Percentiles rank a stretch among this genome's conserved stretches.
Conservation (phyloP, 2,329 filamentous ascomycete species). For the Geoglossum cookeanum region DNA sequence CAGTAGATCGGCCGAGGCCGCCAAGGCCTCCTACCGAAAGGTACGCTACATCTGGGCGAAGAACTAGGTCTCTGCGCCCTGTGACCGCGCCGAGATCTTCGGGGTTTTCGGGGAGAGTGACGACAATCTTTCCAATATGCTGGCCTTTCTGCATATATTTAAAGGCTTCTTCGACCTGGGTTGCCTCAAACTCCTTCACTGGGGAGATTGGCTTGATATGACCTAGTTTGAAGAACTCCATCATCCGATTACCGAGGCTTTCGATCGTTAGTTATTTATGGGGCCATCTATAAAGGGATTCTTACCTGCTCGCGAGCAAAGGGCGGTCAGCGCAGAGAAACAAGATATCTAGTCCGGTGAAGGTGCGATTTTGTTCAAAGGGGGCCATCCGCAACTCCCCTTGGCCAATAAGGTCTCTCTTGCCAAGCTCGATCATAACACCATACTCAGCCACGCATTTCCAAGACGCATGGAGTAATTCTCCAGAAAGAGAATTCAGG, state of each 20-base stretch:
- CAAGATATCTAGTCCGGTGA: constrained; percentile 11
- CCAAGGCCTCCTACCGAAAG: constrained; percentile 37
- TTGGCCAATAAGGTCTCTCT: constrained; percentile 5
- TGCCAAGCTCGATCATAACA: constrained; percentile 18
- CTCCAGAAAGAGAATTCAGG: constrained; percentile 16
- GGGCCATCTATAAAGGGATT: no score
- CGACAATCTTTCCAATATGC: constrained; percentile 29
- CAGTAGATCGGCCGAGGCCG: constrained; percentile 35
- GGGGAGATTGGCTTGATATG: constrained; percentile 15
- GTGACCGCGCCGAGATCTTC: background rate
- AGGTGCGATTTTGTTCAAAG: constrained; percentile 13
- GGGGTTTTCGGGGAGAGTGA: constrained; percentile 13
- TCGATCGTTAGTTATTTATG: background rate
- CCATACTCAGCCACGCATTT: constrained; percentile 15
- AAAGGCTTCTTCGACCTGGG: constrained; percentile 22
- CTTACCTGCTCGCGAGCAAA: background rate
- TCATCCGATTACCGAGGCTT: background rate
- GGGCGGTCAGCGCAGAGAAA: background rate
- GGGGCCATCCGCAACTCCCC: constrained; percentile 12
- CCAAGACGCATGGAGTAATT: constrained; percentile 13
- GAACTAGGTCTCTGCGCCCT: background rate
- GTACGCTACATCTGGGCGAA: constrained; percentile 25
- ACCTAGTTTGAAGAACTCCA: constrained; percentile 1
- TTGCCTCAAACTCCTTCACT: constrained; percentile 13
- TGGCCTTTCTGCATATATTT: constrained; percentile 24